Evolutionary conservation across 768 basidiomycete genomes (phyloP).

Genomic region (Trametopsis cervina): DNA sequence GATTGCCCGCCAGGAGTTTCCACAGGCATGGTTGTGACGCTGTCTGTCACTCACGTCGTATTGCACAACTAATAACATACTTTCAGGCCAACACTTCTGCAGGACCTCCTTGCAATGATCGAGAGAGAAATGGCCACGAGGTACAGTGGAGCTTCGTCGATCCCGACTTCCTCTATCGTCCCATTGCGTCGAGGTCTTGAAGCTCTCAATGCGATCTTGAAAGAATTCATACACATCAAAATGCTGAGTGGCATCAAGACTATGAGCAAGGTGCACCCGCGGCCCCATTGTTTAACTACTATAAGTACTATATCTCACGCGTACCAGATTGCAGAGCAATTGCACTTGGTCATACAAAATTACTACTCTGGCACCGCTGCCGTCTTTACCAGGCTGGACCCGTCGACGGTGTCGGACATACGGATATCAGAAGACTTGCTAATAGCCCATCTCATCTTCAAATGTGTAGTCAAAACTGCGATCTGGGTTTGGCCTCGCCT

Average conservation of each 20-base stretch:
- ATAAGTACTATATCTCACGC: neutral
- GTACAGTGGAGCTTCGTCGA: slow-evolving; percentile 35
- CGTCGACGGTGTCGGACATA: slow-evolving; percentile 29
- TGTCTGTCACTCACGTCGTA: neutral
- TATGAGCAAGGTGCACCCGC: slow-evolving; percentile 60
- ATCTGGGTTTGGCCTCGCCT: slow-evolving; percentile 61
- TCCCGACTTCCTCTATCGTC: slow-evolving; percentile 32
- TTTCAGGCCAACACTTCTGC: slow-evolving; percentile 53
- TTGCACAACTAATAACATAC: neutral
- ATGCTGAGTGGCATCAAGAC: slow-evolving; percentile 61
- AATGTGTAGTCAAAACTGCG: slow-evolving; percentile 64
- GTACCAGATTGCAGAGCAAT: slow-evolving; percentile 45
- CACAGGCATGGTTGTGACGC: slow-evolving; percentile 52
- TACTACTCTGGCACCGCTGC: slow-evolving; percentile 55
- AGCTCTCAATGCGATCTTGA: slow-evolving; percentile 57
- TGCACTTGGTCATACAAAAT: slow-evolving; percentile 47
- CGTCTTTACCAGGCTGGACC: slow-evolving; percentile 27
- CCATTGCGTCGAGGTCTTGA: slow-evolving; percentile 54
- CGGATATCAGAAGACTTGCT: slow-evolving; percentile 40
- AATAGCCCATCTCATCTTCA: slow-evolving; percentile 66
- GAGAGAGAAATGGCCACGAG: slow-evolving; percentile 45
- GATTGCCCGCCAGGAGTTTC: slow-evolving; percentile 74
- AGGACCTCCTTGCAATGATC: slow-evolving; percentile 47
- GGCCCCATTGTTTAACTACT: slow-evolving; percentile 15
- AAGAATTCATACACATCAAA: slow-evolving; percentile 65